Evolutionary conservation across 1,284 basidiomycete genomes (phyloP), one percentile per base, ranked within the genome.

Genomic region (Athelia psychrophila): DNA sequence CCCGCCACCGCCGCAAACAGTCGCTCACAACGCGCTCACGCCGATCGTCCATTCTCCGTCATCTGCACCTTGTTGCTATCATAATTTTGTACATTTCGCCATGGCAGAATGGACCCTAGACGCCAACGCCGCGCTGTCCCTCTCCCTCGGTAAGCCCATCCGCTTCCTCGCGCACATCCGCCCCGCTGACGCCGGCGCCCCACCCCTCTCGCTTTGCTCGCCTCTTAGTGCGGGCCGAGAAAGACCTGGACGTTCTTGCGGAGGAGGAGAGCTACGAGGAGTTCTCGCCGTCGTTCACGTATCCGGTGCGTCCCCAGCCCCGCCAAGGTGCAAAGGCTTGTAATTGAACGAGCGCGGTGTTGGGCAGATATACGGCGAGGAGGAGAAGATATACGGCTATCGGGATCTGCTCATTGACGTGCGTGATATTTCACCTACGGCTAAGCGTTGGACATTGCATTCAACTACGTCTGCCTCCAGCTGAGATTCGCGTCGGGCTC

Each of bases 321-420:
- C 44, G 19, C 25, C 47, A 35, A 23, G n/a, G 33, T 35, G 33
- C n/a, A 12, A 12, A n/a, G 33, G 33, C 12, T 35, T 12, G 10
- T 45, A 8, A 23, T 32, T 50, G 47, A 46, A 44, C 22, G 15
- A 13, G 35, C 22, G 22, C 18, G 3, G 12, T 53, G 48, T 48
- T 58, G 4, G 36, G 38, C 51, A 91, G 81, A 94, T 98, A 67
- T 98, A 89, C 65, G 96, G 96, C 49, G 93, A 98, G 62, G 91
- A 96, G 51, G 95, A 99, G 74, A 95, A 88, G 70, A 89, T 99
- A 59, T 99, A 96, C 68, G 96, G 96, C 2, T 99, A 98, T 72
- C 79, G 84, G 56, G 86, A 86, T 61, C 75, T 98, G 51, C 70
- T 79, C 30, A 87, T 97, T 59, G 83, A 95, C 67, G 93, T 95